Base-by-base conservation (phyloP, 345 rosid species). In the Theobroma cacao region DNA sequence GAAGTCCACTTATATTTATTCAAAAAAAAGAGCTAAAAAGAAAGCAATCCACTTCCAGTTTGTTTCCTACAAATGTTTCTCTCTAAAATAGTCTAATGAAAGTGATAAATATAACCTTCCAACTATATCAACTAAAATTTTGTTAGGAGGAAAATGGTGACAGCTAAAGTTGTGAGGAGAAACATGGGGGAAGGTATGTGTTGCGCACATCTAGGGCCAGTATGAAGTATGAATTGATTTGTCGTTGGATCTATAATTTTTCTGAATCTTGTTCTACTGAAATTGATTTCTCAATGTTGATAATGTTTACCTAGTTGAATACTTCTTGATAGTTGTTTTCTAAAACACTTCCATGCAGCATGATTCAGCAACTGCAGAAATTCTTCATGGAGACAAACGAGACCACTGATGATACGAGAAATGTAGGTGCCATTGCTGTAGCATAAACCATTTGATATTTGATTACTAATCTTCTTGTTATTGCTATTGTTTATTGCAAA, bases 341-440 rank as follows among this genome's bases (percentile, higher is more conserved):
- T 70, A 33, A 72, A 48, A 78, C 81, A 60, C 80, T 75, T 62
- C 43, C 66, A 15, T 86, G 85, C 89, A 91, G 97, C 86, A 78
- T 90, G 78, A 89, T 91, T 81, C 91, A 90, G 80, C 91, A 91
- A 78, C 85, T 88, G 56, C 97, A 91, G 78, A 91, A 86, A 80
- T 78, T 86, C 84, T 86, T 88, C 83, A 78, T 79, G 75, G 91
- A 86, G 79, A 85, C 87, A 17, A 88, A 79, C 80, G 93, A 91
- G 31, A 81, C 92, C 17, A 77, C 61, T 82, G 90, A 90, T 85
- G 90, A 91, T 86, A 67, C 97, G 70, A 89, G 92, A 88, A 88
- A 85, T 84, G 97, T 93, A 86, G 68, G 86, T 80, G 48, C 30
- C 45, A 68, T 26, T 40, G 0, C 56, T 74, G 34, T 68, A 26